Evolutionary conservation across 306 rosid species (phyloP), one percentile per base, ranked within the genome.

Genomic region (Trifolium dubium): DNA sequence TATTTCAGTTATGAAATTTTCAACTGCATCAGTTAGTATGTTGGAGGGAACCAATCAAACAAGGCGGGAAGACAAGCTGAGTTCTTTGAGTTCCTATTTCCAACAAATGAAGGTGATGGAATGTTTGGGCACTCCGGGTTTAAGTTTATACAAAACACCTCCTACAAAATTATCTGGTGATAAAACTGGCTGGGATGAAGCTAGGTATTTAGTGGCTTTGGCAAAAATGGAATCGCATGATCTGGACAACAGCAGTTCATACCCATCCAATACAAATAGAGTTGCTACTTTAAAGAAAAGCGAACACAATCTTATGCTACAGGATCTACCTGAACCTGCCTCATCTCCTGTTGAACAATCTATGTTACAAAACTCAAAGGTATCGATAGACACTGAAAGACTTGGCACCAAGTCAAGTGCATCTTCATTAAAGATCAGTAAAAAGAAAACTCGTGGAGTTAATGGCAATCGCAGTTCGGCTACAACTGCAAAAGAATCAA

Each of bases 1-100:
- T 67, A 34, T 53, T 37, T 60, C 86, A 71, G 73, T 32, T 39
- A 62, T 30, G 75, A 79, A 76, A 51, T 79, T 85, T 73, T 85
- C 88, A 29, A 32, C 73, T 65, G 60, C 73, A 44, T 61, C 86
- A 6, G 54, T 19, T 51, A 71, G 64, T 43, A 64, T 47, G 73
- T 10, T 44, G 81, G 77, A 78, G 64, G 72, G 30, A 67, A 44
- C 5, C 13, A 65, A 43, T 65, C 71, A 41, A 74, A 70, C 31
- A 58, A 23, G 61, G 51, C 75, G 54, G 18, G 75, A 69, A 68
- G 80, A 84, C 58, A 79, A 74, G 39, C 44, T 29, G 37, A 18
- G 31, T 49, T 47, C 72, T 18, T 67, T 64, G 53, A 64, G 49
- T 77, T 77, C 64, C 76, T 15, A 31, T 53, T 64, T 44, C 54